A percentile compares a stretch with the other conserved stretches of the same genome.
These are phyloP conservation scores for Pleurotus sapidus DNA, from an alignment of 768 basidiomycete species.

Conservation along the genomic window DNA sequence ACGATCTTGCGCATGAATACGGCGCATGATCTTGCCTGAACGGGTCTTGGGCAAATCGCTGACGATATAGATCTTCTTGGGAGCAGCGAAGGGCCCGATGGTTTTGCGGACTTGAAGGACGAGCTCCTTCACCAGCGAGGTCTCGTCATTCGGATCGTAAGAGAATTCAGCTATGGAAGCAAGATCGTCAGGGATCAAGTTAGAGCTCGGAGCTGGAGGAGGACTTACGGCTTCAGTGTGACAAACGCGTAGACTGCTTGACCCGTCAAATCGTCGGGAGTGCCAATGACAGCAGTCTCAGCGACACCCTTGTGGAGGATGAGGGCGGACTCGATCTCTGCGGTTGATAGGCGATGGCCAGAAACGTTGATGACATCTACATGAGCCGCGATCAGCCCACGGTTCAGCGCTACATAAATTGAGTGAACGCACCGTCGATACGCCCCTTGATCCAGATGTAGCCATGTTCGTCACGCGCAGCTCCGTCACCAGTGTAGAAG, in stretches of 20 bases:
- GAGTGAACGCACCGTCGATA: slow-evolving; percentile 66
- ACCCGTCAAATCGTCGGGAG: slow-evolving; percentile 83
- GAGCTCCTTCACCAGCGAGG: slow-evolving; percentile 78
- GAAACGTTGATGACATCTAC: slow-evolving; percentile 97
- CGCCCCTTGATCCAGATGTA: slow-evolving; percentile 99
- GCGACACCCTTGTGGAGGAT: slow-evolving; percentile 95
- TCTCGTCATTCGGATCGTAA: slow-evolving; percentile 69
- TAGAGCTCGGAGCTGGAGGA: not conserved
- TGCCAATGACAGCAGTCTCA: slow-evolving; percentile 92
- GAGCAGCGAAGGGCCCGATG: slow-evolving; percentile 96
- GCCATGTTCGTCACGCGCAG: slow-evolving; percentile 89
- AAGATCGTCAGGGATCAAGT: not conserved
- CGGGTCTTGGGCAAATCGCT: slow-evolving; percentile 91
- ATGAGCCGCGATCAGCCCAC: not conserved
- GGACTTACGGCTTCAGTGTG: slow-evolving; percentile 86
- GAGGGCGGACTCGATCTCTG: slow-evolving; percentile 96
- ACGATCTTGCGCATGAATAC: slow-evolving; percentile 97
- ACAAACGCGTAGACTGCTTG: slow-evolving; percentile 96
- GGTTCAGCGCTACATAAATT: not conserved
- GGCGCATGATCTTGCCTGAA: slow-evolving; percentile 96
- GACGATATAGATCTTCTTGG: slow-evolving; percentile 88
- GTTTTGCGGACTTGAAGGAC: slow-evolving; percentile 94
- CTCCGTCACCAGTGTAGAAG: slow-evolving; percentile 98
- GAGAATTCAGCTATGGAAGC: slow-evolving; percentile 67
- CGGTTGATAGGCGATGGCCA: slow-evolving; percentile 94